Evolutionary conservation across 257 asterid species (phyloP), one percentile per base, ranked within the genome.

Genomic region (Gynochthodes officinalis): DNA sequence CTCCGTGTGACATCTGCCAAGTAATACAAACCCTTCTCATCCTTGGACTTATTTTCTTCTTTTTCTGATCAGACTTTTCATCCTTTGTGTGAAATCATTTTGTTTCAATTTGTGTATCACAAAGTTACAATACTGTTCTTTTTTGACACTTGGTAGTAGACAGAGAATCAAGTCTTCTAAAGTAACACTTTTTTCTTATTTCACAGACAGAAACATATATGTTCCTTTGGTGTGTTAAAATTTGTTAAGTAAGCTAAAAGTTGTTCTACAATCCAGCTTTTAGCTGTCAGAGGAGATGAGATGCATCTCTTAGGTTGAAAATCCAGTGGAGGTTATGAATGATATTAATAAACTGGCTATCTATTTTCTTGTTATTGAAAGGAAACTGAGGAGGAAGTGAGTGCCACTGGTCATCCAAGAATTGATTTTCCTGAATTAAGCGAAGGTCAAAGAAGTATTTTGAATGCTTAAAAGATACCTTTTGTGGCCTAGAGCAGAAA

Each of bases 1-100:
- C 99, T 72, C 86, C 84, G 12, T 95, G 99, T 83, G 99, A 95
- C 72, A 95, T 95, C 63, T 95, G 99, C 84, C 97, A 85, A 81
- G 99, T 93, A 89, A 74, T 77, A 16, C 12, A 15, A 2, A 8
- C 5, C 40, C 63, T 50, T 14, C 23, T 18, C 46, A 18, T 18
- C 28, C 11, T 33, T 32, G 11, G 5, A 5, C 35, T 3, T 32
- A 59, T 58, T 55, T 12, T n/a, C 50, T 61, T 27, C 6, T 44
- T 13, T 27, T 3, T 49, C 7, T 46, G 7, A 2, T 7, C 0
- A 28, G 13, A 5, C 70, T 37, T 19, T 6, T 33, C 4, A 9
- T 32, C 10, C 59, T 37, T 71, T 5, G 37, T 28, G 13, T 21
- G 55, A 50, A 50, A 50, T 50, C 15, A 50, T 2, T 18, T 23